A percentile compares a stretch with the other conserved stretches of the same genome.
Evolutionary conservation across 202 grass and related monocot species (phyloP).

Genomic region (Schoenoplectus tabernaemontani): DNA sequence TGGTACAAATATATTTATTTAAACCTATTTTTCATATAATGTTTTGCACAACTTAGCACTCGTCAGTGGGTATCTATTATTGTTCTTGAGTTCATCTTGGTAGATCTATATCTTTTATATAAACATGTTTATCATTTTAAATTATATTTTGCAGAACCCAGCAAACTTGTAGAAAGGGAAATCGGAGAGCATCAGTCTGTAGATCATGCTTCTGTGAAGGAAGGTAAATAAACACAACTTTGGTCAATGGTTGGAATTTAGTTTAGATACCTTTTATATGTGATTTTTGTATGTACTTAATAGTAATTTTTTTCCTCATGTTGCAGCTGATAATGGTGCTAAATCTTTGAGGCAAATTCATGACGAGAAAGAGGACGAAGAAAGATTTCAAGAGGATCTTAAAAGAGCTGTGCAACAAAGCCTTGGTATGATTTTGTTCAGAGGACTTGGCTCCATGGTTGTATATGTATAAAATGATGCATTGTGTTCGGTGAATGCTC

Average conservation of each 20-base stretch:
- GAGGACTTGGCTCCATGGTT: not conserved
- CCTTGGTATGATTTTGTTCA: constrained; percentile 50
- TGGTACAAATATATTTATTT: not conserved
- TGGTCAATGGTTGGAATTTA: not conserved
- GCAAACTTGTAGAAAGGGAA: not conserved
- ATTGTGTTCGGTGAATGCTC: constrained; percentile 17
- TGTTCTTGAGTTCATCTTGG: not conserved
- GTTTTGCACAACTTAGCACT: constrained; percentile 3
- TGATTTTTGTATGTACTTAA: constrained; percentile 9
- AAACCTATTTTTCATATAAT: not conserved
- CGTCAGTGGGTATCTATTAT: not conserved
- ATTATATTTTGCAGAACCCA: constrained; percentile 10
- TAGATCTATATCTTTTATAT: not conserved
- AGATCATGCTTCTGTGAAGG: not conserved
- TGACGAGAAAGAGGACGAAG: constrained; percentile 49
- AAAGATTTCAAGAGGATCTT: constrained; percentile 74
- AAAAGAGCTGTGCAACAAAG: constrained; percentile 69
- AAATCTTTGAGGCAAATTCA: constrained; percentile 30
- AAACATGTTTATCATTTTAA: not conserved
- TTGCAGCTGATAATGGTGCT: constrained; percentile 40
- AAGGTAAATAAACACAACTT: constrained; percentile 8
- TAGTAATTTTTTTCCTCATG: not conserved
- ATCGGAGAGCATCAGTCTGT: constrained; percentile 9
- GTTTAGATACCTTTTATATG: not conserved
- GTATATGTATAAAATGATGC: constrained; percentile 17